Percentiles rank a stretch among this genome's conserved stretches.
These are phyloP conservation scores for Phytophthora cryptogea DNA, from an alignment of 352 stramenopile species.

Conservation along the genomic window DNA sequence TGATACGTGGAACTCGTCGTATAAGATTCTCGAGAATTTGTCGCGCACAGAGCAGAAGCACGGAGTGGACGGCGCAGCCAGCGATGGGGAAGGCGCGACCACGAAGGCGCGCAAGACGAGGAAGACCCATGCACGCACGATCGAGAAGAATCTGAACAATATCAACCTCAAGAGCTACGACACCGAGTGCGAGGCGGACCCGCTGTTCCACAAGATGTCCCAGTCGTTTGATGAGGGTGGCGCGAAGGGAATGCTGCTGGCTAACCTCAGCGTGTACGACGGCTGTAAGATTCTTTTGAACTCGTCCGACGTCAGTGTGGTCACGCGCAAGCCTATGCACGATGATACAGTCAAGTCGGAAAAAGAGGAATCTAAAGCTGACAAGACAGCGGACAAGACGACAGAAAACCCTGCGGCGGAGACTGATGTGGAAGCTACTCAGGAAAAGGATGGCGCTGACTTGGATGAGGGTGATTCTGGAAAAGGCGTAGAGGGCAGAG, in stretches of 20 bases:
- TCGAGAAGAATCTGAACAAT: constrained; percentile 89
- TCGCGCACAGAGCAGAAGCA: constrained; percentile 84
- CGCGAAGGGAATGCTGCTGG: constrained; percentile 92
- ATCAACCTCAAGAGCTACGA: constrained; percentile 90
- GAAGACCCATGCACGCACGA: constrained; percentile 64
- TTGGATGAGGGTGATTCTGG: not conserved
- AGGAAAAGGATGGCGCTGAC: constrained; percentile 9
- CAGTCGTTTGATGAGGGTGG: constrained; percentile 92
- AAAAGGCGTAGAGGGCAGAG: not conserved
- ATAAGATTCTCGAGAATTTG: constrained; percentile 98
- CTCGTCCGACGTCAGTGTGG: constrained; percentile 70
- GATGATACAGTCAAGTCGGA: constrained; percentile 27
- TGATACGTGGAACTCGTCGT: constrained; percentile 96
- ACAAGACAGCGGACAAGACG: not conserved
- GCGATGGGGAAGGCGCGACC: constrained; percentile 34
- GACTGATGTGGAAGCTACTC: constrained; percentile 4
- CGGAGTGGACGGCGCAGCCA: constrained; percentile 27
- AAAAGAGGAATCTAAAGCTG: constrained; percentile 1
- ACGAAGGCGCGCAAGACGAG: constrained; percentile 46
- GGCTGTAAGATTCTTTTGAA: constrained; percentile 87
- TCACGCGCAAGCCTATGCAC: constrained; percentile 54
- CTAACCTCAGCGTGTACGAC: constrained; percentile 91
- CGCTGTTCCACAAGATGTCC: constrained; percentile 93
- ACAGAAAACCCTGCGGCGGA: not conserved
- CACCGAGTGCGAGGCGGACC: constrained; percentile 87